Evolutionary conservation across 495 filamentous ascomycete genomes (phyloP).

Genomic region (Xylaria castorea): DNA sequence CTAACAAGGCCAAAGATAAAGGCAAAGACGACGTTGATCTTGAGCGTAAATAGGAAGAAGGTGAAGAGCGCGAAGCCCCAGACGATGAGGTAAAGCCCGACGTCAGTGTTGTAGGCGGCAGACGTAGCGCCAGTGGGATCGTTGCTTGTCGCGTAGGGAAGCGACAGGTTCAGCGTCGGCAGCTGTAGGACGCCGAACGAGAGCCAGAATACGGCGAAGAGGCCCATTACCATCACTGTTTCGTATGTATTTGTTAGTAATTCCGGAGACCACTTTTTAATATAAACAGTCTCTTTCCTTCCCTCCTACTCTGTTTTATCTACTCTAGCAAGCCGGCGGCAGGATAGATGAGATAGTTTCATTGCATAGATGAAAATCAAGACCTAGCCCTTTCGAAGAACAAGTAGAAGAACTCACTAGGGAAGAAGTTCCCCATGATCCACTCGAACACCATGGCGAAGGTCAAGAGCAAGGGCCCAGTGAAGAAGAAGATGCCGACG

Average conservation of each 20-base stretch:
- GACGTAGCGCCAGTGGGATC: slow-evolving; percentile 53
- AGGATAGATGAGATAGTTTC: background rate
- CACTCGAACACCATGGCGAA: slow-evolving; percentile 59
- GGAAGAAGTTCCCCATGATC: slow-evolving; percentile 61
- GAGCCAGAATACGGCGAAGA: slow-evolving; percentile 64
- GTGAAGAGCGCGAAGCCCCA: slow-evolving; percentile 65
- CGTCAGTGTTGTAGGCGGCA: slow-evolving; percentile 54
- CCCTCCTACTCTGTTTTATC: background rate
- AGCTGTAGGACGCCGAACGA: slow-evolving; percentile 61
- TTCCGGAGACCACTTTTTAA: background rate
- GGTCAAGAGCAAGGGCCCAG: slow-evolving; percentile 55
- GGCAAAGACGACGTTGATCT: slow-evolving; percentile 62
- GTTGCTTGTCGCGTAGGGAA: slow-evolving; percentile 51
- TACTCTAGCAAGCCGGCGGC: background rate
- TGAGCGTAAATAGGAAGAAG: slow-evolving; percentile 61
- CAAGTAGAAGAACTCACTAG: slow-evolving; percentile 29
- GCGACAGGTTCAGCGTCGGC: slow-evolving; percentile 56
- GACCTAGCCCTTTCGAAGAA: background rate
- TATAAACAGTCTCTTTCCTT: background rate
- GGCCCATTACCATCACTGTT: slow-evolving; percentile 62
- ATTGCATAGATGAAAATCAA: background rate
- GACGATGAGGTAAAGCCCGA: slow-evolving; percentile 59
- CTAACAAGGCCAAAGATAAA: slow-evolving; percentile 59
- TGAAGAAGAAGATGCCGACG: slow-evolving; percentile 63
- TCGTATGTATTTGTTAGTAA: background rate